Conservation (phyloP, 306 rosid genomes). For the Coriaria nepalensis region DNA sequence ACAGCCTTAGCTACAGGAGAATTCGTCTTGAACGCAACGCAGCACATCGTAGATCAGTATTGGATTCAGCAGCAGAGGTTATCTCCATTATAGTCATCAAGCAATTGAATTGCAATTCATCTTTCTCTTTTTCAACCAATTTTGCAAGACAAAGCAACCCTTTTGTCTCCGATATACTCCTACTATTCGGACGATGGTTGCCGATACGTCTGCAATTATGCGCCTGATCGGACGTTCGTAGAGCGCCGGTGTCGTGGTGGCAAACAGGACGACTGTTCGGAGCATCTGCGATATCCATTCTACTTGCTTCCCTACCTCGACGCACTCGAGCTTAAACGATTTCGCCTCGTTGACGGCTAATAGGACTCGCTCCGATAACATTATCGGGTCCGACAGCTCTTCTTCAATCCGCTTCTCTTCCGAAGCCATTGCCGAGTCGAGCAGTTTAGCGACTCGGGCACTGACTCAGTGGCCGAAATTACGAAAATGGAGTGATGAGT, state of each 20-base stretch:
- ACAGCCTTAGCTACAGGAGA: conserved; percentile 64
- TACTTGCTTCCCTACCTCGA: conserved; percentile 42
- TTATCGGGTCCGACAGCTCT: conserved; percentile 50
- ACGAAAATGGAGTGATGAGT: too few relatives aligned
- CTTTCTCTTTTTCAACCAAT: conserved; percentile 50
- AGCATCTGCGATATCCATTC: conserved; percentile 50
- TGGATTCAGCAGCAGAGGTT: conserved; percentile 47
- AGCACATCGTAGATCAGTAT: conserved; percentile 50
- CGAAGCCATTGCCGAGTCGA: conserved; percentile 28
- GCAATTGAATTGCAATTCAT: conserved; percentile 53
- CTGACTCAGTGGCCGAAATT: too few relatives aligned
- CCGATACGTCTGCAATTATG: conserved; percentile 42
- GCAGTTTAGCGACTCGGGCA: too few relatives aligned
- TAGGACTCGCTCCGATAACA: conserved; percentile 49
- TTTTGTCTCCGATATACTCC: conserved; percentile 64
- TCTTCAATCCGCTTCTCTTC: conserved; percentile 48
- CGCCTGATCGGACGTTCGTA: conserved; percentile 69
- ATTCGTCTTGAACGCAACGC: conserved; percentile 74
- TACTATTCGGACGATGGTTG: conserved; percentile 52
- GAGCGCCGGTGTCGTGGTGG: conserved; percentile 33
- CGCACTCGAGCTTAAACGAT: conserved; percentile 43
- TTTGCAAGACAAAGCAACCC: conserved; percentile 83
- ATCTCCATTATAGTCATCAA: conserved; percentile 81
- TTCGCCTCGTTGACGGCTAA: conserved; percentile 46
- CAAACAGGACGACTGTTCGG: conserved; percentile 37